Percentiles rank a stretch among this genome's conserved stretches.
Conservation (phyloP, 371 early-diverging fungal genomes). For the Mucor piriformis region DNA sequence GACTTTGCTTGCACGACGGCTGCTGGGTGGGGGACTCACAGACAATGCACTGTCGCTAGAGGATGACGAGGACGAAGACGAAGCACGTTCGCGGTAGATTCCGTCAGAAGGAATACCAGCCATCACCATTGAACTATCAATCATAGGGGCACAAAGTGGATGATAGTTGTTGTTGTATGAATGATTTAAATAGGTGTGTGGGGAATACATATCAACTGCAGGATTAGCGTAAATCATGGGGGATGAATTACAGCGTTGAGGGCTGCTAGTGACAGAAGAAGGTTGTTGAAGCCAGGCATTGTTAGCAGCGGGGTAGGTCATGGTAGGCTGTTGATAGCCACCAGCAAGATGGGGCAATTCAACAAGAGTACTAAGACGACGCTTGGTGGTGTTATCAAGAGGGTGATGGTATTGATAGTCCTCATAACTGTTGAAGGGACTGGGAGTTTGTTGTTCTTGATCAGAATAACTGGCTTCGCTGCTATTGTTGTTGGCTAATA, state of each 20-base stretch:
- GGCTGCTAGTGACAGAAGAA: background rate
- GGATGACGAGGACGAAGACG: slow-evolving; percentile 26
- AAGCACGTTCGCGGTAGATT: slow-evolving; percentile 29
- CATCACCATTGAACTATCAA: no score
- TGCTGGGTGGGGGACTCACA: slow-evolving; percentile 10
- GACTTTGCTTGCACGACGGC: slow-evolving; percentile 11
- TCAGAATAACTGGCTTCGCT: slow-evolving; percentile 30
- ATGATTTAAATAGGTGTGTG: slow-evolving; percentile 18
- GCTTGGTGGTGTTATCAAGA: slow-evolving; percentile 17
- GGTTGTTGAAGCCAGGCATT: slow-evolving; percentile 15
- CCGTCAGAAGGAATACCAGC: background rate
- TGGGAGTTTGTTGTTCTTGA: slow-evolving; percentile 29
- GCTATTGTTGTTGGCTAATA: slow-evolving; percentile 12
- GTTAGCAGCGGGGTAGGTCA: background rate
- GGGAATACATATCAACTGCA: slow-evolving; percentile 27
- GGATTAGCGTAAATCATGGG: slow-evolving; percentile 31
- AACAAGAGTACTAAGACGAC: slow-evolving; percentile 21
- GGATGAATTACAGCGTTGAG: slow-evolving; percentile 10
- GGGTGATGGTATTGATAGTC: slow-evolving; percentile 29
- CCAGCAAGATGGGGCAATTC: slow-evolving; percentile 16
- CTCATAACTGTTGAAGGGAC: slow-evolving; percentile 31
- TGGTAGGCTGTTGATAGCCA: background rate
- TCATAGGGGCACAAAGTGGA: no score
- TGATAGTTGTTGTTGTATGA: background rate
- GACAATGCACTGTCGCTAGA: slow-evolving; percentile 15